Conservation (phyloP, 192 early-diverging fungal genomes). For the Spizellomyces sp. region DNA sequence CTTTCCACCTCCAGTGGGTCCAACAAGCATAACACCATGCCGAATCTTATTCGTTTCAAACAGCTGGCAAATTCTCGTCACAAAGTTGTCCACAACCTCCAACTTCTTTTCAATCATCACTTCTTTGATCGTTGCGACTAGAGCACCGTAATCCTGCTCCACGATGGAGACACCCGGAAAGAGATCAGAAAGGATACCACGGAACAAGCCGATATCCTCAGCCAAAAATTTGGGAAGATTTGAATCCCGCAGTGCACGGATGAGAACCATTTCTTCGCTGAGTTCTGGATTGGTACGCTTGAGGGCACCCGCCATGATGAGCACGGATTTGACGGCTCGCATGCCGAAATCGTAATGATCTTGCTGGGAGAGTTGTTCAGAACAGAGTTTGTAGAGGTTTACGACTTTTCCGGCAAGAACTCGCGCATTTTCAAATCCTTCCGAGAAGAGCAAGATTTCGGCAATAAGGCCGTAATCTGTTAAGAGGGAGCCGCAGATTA, state of each 20-base stretch:
- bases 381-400: conserved; percentile 66
- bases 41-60: conserved; percentile 61
- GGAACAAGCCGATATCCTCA: conserved; percentile 61
- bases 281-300: conserved; percentile 57
- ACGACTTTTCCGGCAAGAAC: conserved; percentile 60
- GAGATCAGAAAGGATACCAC: conserved; percentile 57
- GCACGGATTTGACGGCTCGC: conserved; percentile 67
- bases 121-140: conserved; percentile 53
- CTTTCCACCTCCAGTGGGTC: conserved; percentile 67
- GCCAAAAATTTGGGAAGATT: conserved; percentile 64
- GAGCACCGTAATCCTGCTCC: conserved; percentile 54
- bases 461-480: conserved; percentile 65
- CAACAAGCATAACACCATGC: conserved; percentile 67
- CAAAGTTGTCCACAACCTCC: conserved; percentile 53
- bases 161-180: conserved; percentile 55
- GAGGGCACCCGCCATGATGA: conserved; percentile 64
- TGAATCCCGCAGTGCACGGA: conserved; percentile 58
- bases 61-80: conserved; percentile 57
- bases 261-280: conserved; percentile 58
- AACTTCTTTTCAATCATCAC: conserved; percentile 46
- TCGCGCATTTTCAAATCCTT: conserved; percentile 65
- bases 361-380: conserved; percentile 66
- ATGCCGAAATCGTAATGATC: conserved; percentile 71
- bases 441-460: conserved; percentile 66
- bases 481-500: neutral